A percentile compares a stretch with the other conserved stretches of the same genome.
phyloP scores from a whole-genome alignment of 2,329 filamentous ascomycete genomes.

The Neopestalotiopsis clavispora region DNA sequence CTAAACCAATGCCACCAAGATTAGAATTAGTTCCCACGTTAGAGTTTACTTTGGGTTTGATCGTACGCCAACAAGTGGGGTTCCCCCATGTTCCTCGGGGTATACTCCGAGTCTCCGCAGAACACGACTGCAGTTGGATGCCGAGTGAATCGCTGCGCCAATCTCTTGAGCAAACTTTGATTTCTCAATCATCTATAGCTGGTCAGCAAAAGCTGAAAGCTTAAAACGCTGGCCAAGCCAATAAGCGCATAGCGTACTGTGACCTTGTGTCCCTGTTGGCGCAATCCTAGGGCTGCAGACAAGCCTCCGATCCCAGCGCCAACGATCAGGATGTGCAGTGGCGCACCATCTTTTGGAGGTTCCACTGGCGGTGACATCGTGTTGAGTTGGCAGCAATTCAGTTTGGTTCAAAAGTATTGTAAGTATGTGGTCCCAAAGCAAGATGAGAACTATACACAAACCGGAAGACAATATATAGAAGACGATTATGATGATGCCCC shows the following conservation, averaged over 20 bases:
- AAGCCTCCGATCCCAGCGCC: conserved; percentile 58
- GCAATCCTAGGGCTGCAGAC: conserved; percentile 55
- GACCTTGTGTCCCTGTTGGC: conserved; percentile 56
- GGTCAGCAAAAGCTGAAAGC: not conserved
- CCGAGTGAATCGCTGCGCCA: conserved; percentile 65
- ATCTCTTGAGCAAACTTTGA: conserved; percentile 59
- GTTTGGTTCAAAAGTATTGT: no score
- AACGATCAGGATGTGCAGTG: conserved; percentile 31
- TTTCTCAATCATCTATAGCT: conserved; percentile 55
- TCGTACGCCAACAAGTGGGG: conserved; percentile 24
- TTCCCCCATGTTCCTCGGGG: conserved; percentile 43
- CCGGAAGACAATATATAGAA: no score
- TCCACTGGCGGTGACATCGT: no score
- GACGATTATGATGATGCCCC: no score
- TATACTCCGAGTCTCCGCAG: conserved; percentile 46
- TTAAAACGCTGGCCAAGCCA: no score
- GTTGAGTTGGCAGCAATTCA: no score
- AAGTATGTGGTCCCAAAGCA: no score
- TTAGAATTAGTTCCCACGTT: not conserved
- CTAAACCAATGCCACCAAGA: not conserved
- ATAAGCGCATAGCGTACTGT: conserved; percentile 24
- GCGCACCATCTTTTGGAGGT: not conserved
- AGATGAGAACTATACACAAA: no score
- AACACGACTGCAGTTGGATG: conserved; percentile 65
- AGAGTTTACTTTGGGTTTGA: no score